Conservation (phyloP, 768 basidiomycete species). For the Cantharellus anzutake region DNA sequence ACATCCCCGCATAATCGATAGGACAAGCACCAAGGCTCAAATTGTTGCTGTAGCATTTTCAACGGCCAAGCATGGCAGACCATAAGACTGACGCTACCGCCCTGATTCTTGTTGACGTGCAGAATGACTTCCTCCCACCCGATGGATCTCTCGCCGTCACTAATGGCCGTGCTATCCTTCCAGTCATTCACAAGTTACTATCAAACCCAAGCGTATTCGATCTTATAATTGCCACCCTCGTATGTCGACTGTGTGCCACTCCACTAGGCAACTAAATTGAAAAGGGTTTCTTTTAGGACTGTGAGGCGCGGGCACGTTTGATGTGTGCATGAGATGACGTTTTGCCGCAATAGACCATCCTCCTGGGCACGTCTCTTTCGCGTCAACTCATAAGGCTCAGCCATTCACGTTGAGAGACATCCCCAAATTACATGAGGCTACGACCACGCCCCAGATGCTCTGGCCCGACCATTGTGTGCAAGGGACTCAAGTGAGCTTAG, state of each 20-base stretch:
- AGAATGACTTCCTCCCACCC: conserved; percentile 59
- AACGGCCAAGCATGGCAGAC: background rate
- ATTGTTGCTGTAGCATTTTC: too few relatives aligned
- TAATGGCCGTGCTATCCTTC: conserved; percentile 37
- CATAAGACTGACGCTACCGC: conserved; percentile 18
- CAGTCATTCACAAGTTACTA: conserved; percentile 37
- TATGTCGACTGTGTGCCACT: conserved; percentile 8
- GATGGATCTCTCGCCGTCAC: conserved; percentile 53
- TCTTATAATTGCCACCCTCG: conserved; percentile 23
- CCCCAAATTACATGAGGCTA: conserved; percentile 9
- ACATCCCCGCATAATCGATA: too few relatives aligned
- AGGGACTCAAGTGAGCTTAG: conserved; percentile 14
- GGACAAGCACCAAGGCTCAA: too few relatives aligned
- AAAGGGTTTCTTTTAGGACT: conserved; percentile 16
- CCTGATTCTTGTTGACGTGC: conserved; percentile 58
- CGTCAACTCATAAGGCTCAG: conserved; percentile 26
- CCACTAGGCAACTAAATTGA: background rate
- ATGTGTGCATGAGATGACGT: background rate
- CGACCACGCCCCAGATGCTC: conserved; percentile 32
- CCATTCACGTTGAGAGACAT: conserved; percentile 24
- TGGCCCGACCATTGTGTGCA: conserved; percentile 75
- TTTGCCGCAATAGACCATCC: conserved; percentile 19
- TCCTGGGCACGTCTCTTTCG: conserved; percentile 49
- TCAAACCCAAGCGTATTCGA: conserved; percentile 15
- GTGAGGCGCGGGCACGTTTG: conserved; percentile 5